Conservation (phyloP, 2,329 filamentous ascomycete genomes). For the Fusarium sp. region DNA sequence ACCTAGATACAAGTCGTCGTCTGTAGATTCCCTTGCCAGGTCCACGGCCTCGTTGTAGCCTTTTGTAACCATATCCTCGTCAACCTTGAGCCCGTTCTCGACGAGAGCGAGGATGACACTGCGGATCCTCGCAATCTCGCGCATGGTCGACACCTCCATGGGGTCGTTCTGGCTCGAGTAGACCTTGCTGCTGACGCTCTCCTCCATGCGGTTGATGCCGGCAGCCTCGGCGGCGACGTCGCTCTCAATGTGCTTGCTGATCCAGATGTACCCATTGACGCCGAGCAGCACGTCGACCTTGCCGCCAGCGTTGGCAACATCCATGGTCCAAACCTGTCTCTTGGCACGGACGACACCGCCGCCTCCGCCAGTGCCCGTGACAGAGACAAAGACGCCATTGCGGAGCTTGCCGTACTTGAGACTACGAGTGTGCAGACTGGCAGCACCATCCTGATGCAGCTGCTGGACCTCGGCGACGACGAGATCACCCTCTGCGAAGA, state of each 20-base stretch:
- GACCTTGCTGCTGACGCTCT: conserved; percentile 83
- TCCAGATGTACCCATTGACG: conserved; percentile 98
- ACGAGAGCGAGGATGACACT: conserved; percentile 86
- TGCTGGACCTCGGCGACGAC: conserved; percentile 95
- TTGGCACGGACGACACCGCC: conserved; percentile 86
- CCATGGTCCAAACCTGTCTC: conserved; percentile 88
- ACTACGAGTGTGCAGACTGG: conserved; percentile 87
- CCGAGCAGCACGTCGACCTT: conserved; percentile 89
- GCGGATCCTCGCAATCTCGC: conserved; percentile 86
- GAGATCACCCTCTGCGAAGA: conserved; percentile 95
- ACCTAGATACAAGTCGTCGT: conserved; percentile 70
- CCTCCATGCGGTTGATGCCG: conserved; percentile 87
- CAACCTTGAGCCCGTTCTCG: conserved; percentile 83
- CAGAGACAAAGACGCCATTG: conserved; percentile 89
- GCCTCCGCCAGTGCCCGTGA: conserved; percentile 85
- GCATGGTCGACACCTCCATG: conserved; percentile 79
- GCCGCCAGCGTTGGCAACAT: conserved; percentile 64
- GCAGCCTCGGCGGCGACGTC: conserved; percentile 59
- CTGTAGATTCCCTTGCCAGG: conserved; percentile 70
- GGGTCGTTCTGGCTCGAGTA: conserved; percentile 96
- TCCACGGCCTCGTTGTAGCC: conserved; percentile 87
- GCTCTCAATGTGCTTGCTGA: conserved; percentile 82
- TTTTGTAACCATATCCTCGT: conserved; percentile 86
- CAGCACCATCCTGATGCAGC: conserved; percentile 85
- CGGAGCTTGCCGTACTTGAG: conserved; percentile 95